Conservation (phyloP, 2,329 filamentous ascomycete species). For the Alternaria sp. region DNA sequence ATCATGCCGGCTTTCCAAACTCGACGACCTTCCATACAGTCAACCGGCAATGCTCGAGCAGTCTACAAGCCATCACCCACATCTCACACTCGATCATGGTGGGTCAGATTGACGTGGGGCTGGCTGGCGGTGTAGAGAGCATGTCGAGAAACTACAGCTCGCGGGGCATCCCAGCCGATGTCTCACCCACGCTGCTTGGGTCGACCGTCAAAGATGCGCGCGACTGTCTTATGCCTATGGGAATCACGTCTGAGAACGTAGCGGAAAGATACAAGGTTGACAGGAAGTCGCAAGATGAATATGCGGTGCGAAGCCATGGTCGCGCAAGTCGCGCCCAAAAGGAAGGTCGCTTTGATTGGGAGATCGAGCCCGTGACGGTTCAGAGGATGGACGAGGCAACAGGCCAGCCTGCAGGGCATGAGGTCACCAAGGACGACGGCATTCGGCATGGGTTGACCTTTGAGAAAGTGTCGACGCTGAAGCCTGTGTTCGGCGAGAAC, state of each 20-base stretch:
- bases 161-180: slow-evolving; percentile 71
- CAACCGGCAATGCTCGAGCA: slow-evolving; percentile 97
- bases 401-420: slow-evolving; percentile 76
- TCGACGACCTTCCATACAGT: slow-evolving; percentile 80
- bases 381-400: slow-evolving; percentile 72
- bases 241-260: slow-evolving; percentile 97
- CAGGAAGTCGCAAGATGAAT: slow-evolving; percentile 81
- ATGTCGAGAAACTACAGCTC: slow-evolving; percentile 89
- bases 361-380: slow-evolving; percentile 86
- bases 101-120: slow-evolving; percentile 83
- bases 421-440: slow-evolving; percentile 84
- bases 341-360: slow-evolving; percentile 86
- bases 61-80: slow-evolving; percentile 91
- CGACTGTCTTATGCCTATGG: slow-evolving; percentile 95
- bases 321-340: slow-evolving; percentile 89
- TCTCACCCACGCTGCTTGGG: slow-evolving; percentile 78
- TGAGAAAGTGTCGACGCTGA: slow-evolving; percentile 81
- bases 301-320: slow-evolving; percentile 84
- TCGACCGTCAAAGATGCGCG: slow-evolving; percentile 74
- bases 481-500: slow-evolving; percentile 87
- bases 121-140: slow-evolving; percentile 85
- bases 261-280: slow-evolving; percentile 83
- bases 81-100: slow-evolving; percentile 84
- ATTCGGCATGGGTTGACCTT: slow-evolving; percentile 87
- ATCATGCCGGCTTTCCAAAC: slow-evolving; percentile 91